Evolutionary conservation across 1,139 yeast species (phyloP).

Genomic region (Groenewaldozyma auringiensis): DNA sequence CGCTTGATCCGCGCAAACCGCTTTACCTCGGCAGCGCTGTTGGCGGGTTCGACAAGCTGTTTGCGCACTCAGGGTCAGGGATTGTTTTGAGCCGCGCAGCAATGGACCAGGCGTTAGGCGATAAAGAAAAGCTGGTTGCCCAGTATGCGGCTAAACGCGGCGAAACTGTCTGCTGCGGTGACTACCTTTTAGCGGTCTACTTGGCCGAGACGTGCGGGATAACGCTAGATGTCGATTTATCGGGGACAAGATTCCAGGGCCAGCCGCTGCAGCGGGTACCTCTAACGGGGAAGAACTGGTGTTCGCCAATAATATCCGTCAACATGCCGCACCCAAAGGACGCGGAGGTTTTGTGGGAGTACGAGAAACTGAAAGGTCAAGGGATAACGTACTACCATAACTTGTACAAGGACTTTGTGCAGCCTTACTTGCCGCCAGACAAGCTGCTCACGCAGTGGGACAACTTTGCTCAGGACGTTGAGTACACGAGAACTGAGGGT

Average conservation of each 20-base stretch:
- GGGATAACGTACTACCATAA: slow-evolving; percentile 23
- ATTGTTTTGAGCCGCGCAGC: slow-evolving; percentile 28
- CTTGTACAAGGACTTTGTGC: slow-evolving; percentile 27
- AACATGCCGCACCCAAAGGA: slow-evolving; percentile 28
- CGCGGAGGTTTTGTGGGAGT: slow-evolving; percentile 29
- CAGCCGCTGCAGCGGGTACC: slow-evolving; percentile 17
- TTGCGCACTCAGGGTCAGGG: slow-evolving; percentile 34
- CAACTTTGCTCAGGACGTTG: slow-evolving; percentile 25
- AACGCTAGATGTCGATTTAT: slow-evolving; percentile 18
- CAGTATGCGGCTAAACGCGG: slow-evolving; percentile 15
- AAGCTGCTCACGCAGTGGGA: slow-evolving; percentile 21
- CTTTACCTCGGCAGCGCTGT: slow-evolving; percentile 28
- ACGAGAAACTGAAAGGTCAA: slow-evolving; percentile 21
- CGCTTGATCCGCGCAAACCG: slow-evolving; percentile 20
- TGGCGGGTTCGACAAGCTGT: slow-evolving; percentile 19
- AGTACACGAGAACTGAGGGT: slow-evolving; percentile 19
- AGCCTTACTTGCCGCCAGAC: slow-evolving; percentile 23
- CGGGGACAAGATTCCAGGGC: slow-evolving; percentile 19
- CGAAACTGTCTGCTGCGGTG: slow-evolving; percentile 28
- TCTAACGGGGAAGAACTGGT: slow-evolving; percentile 24
- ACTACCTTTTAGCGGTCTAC: slow-evolving; percentile 27
- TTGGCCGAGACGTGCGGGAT: slow-evolving; percentile 19
- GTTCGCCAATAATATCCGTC: slow-evolving; percentile 28
- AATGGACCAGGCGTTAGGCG: slow-evolving; percentile 21
- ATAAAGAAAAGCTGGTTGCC: slow-evolving; percentile 8